Conservation (phyloP, 139 green algal species). For the Zygnema cylindricum region DNA sequence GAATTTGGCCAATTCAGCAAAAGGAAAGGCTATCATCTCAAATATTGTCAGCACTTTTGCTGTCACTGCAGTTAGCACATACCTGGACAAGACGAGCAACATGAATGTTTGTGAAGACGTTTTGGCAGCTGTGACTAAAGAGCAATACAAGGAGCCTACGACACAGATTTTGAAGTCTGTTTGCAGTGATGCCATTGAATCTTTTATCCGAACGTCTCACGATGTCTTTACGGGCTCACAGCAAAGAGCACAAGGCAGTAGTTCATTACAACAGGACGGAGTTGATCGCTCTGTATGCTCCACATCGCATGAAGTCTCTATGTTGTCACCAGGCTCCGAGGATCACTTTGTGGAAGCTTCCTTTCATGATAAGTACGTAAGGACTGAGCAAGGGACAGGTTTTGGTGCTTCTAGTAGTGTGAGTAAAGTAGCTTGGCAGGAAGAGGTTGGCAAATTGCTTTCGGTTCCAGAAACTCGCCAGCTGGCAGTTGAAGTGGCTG, state of each 20-base stretch:
- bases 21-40: conserved; percentile 28
- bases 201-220: conserved; percentile 38
- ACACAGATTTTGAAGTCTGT: conserved; percentile 26
- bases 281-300: not conserved
- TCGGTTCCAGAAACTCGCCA: conserved; percentile 37
- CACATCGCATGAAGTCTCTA: not conserved
- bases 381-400: not conserved
- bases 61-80: conserved; percentile 25
- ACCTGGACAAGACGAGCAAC: conserved; percentile 47
- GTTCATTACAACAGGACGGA: not conserved
- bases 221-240: conserved; percentile 28
- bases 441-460: conserved; percentile 42
- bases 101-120: conserved; percentile 53
- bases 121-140: conserved; percentile 28
- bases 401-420: not conserved
- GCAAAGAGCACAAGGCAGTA: not conserved
- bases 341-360: too few relatives aligned
- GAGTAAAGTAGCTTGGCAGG: conserved; percentile 23
- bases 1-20: conserved; percentile 19
- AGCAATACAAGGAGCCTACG: conserved; percentile 1
- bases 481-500: conserved; percentile 48
- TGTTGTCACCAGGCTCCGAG: not conserved
- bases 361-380: not conserved
- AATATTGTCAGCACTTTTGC: conserved; percentile 39
- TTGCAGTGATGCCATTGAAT: conserved; percentile 20